Percentiles rank a stretch among this genome's conserved stretches.
Evolutionary conservation across 1,139 yeast genomes (phyloP).

Genomic region (Taphrina sp.): DNA sequence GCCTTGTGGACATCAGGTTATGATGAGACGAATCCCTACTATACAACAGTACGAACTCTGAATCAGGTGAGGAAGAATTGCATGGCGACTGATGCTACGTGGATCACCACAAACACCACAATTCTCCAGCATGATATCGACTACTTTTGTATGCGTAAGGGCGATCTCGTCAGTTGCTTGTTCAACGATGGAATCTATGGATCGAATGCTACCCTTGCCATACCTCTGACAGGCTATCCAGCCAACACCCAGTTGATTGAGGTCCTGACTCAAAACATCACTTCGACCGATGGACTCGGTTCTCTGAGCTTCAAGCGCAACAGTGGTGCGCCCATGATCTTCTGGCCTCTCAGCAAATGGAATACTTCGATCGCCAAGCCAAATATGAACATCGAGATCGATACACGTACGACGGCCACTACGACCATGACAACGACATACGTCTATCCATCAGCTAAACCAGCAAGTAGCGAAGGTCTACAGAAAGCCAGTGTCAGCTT

Average conservation of each 20-base stretch:
- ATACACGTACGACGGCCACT: slow-evolving; percentile 30
- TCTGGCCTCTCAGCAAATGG: slow-evolving; percentile 29
- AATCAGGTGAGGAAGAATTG: slow-evolving; percentile 31
- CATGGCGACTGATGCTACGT: slow-evolving; percentile 27
- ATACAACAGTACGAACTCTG: slow-evolving; percentile 27
- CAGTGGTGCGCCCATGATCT: slow-evolving; percentile 32
- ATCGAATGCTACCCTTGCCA: slow-evolving; percentile 12
- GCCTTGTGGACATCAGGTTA: slow-evolving; percentile 35
- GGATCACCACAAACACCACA: slow-evolving; percentile 2
- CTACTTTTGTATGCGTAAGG: slow-evolving; percentile 24
- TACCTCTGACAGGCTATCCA: slow-evolving; percentile 21
- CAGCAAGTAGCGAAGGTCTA: slow-evolving; percentile 6
- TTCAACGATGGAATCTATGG: slow-evolving; percentile 31
- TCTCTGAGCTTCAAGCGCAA: slow-evolving; percentile 16
- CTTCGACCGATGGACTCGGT: slow-evolving; percentile 28
- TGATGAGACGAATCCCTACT: slow-evolving; percentile 32
- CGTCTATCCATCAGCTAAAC: slow-evolving; percentile 14
- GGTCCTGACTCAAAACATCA: slow-evolving; percentile 20
- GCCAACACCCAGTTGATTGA: slow-evolving; percentile 28
- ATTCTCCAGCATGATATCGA: slow-evolving; percentile 17
- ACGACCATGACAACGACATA: slow-evolving; percentile 30
- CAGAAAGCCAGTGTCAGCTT: slow-evolving; percentile 23
- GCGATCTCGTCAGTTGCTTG: slow-evolving; percentile 25
- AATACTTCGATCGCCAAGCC: slow-evolving; percentile 13
- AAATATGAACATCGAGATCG: slow-evolving; percentile 11